A percentile compares a stretch with the other conserved stretches of the same genome.
Evolutionary conservation across 306 rosid species (phyloP).

Genomic region (Begonia loranthoides): DNA sequence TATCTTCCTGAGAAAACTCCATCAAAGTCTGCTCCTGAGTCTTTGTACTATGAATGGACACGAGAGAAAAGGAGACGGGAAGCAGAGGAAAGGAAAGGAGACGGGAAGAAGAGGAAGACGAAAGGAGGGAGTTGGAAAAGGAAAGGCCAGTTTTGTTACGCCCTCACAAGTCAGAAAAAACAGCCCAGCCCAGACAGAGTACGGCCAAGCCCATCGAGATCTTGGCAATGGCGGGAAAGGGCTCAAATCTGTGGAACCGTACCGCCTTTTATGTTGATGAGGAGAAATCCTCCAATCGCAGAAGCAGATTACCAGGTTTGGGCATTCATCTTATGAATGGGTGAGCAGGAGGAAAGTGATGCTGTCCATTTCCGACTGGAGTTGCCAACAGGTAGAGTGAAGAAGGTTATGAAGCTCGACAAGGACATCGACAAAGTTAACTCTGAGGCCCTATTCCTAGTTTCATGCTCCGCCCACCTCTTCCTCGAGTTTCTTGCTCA

Average conservation of each 20-base stretch:
- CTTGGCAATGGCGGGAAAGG: constrained; percentile 2
- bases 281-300: no score
- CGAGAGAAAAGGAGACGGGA: constrained; percentile 1
- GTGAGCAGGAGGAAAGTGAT: constrained; percentile 23
- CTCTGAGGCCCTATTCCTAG: constrained; percentile 59
- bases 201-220: no score
- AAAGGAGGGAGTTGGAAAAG: neutral
- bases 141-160: neutral
- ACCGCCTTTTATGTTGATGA: no score
- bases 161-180: no score
- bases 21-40: constrained; percentile 8
- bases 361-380: constrained; percentile 19
- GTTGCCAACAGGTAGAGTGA: constrained; percentile 51
- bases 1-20: constrained; percentile 52
- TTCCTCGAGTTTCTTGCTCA: constrained; percentile 67
- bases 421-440: constrained; percentile 48
- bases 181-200: no score
- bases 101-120: neutral
- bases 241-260: no score
- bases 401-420: constrained; percentile 75
- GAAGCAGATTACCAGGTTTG: no score
- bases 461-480: constrained; percentile 58
- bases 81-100: neutral
- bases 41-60: neutral
- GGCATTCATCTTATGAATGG: constrained; percentile 9